phyloP scores from a whole-genome alignment of 2,329 filamentous ascomycete genomes.

The Alternaria gaisen region DNA sequence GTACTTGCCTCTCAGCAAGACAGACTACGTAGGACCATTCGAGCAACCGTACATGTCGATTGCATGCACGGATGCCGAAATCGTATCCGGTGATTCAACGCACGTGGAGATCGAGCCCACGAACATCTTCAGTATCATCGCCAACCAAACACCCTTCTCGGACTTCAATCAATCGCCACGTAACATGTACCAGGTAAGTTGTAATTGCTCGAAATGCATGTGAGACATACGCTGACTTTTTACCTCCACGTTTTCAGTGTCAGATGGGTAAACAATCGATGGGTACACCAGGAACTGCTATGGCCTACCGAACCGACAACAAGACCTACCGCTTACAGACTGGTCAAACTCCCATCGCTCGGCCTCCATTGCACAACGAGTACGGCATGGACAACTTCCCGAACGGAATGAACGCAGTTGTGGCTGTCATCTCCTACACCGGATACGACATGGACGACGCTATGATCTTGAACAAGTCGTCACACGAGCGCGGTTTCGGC shows the following conservation, averaged over 20 bases:
- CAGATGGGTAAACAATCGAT: slow-evolving; percentile 97
- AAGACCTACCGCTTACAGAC: slow-evolving; percentile 95
- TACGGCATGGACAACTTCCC: slow-evolving; percentile 99
- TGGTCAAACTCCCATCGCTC: slow-evolving; percentile 92
- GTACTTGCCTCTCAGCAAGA: slow-evolving; percentile 84
- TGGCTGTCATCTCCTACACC: slow-evolving; percentile 98
- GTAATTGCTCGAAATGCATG: not conserved
- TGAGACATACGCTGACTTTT: not conserved
- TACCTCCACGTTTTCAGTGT: slow-evolving; percentile 25
- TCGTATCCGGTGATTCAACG: slow-evolving; percentile 86
- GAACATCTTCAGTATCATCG: slow-evolving; percentile 95
- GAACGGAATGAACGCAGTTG: slow-evolving; percentile 92
- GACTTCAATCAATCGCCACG: slow-evolving; percentile 98
- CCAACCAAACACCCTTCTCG: slow-evolving; percentile 98
- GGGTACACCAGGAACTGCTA: slow-evolving; percentile 90
- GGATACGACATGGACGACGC: slow-evolving; percentile 99
- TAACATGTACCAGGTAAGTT: slow-evolving; percentile 82
- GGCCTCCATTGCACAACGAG: slow-evolving; percentile 90
- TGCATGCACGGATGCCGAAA: slow-evolving; percentile 86
- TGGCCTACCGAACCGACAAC: slow-evolving; percentile 92
- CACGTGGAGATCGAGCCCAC: slow-evolving; percentile 95
- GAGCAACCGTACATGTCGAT: slow-evolving; percentile 99
- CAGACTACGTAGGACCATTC: slow-evolving; percentile 89
- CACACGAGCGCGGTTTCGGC: slow-evolving; percentile 94
- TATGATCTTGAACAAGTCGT: slow-evolving; percentile 98